Evolutionary conservation across 139 green algal genomes (phyloP), one percentile per base, ranked within the genome.

Genomic region (Chlamydomonas sphaeroides): DNA sequence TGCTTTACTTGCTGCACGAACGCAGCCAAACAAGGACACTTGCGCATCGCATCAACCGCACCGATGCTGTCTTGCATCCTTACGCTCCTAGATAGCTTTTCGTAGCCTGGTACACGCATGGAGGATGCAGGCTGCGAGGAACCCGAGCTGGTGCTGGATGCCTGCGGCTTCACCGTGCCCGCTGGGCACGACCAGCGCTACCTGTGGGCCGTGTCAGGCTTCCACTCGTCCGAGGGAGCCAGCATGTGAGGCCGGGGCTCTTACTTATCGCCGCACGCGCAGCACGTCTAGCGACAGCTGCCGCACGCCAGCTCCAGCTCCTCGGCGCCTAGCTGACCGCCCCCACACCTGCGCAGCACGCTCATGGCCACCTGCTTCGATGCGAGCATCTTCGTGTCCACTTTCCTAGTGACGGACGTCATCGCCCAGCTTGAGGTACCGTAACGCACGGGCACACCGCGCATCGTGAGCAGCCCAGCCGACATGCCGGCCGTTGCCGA

Each of bases 301-400:
- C 10, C 45, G 14, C 45, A 14, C 10, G 45, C 26, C 18, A 25
- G 3, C 5, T 26, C 26, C 57, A 5, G 14, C 14, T 14, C 7
- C 38, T 56, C 38, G 38, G 11, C 18, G 21, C 23, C 8, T 69
- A 30, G 17, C 38, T n/a, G 32, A 56, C 65, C 21, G 23, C 21
- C 20, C 10, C 38, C 5, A 11, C 38, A 7, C 26, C 26, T 5
- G 28, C 28, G 30, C 57, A 70, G 74, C 41, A 48, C 30, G 41
- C 8, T 73, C 32, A 1, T 71, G 10, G 75, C 75, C 18, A 82
- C 75, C 5, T 72, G 62, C 62, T 73, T 82, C 21, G 63, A 82
- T 23, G 69, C 32, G 23, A 65, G 61, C 1, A 6, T 72, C 10
- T 82, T 61, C 61, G 3, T 65, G 57, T 42, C 56, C 26, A 17